Base-by-base conservation (phyloP, 768 basidiomycete species). In the Punctularia strigosozonata region DNA sequence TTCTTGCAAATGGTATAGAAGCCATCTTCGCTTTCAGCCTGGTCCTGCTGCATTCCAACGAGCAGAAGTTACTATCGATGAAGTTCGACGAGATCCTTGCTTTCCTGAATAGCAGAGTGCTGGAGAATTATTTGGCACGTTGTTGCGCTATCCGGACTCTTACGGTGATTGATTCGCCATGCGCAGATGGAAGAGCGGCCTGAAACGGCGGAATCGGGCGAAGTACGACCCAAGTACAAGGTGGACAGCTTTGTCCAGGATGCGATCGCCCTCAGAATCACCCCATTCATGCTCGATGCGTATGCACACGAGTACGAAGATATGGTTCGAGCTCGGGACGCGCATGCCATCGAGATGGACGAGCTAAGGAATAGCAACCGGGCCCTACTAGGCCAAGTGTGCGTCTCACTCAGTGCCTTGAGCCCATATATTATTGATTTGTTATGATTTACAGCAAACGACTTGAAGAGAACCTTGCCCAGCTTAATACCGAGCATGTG, bases 1-100 rank as follows among this genome's bases (percentile, higher is more conserved):
- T 89, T 44, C 75, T 98, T 39, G 95, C 95, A 5, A 97, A 84
- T 50, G 95, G 95, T 7, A 87, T 98, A 39, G 95, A 98, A 58
- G 88, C 94, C 2, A 84, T 98, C 22, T 98, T 99, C 60, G 80
- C 91, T 4, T 98, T 98, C 64, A 86, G 88, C 44, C 68, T 97
- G 22, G 77, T 77, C 19, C 66, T 99, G 4, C 64, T 99, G 39
- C 76, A 80, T 53, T 86, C 84, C 57, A 94, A 92, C 50, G 94
- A 99, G 57, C 76, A 82, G 31, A 60, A 62, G 18, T 59, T 98
- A 7, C 61, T 97, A 13, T 53, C 68, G 4, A 65, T 97, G 47
- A 92, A 90, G 50, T 97, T 98, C 49, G 95, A 98, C 54, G 79
- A 90, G 43, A 80, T 97, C 18, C 61, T 98, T 28, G 64, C 73